phyloP scores from a whole-genome alignment of 1,139 yeast genomes.

The Hansenula anomala region DNA sequence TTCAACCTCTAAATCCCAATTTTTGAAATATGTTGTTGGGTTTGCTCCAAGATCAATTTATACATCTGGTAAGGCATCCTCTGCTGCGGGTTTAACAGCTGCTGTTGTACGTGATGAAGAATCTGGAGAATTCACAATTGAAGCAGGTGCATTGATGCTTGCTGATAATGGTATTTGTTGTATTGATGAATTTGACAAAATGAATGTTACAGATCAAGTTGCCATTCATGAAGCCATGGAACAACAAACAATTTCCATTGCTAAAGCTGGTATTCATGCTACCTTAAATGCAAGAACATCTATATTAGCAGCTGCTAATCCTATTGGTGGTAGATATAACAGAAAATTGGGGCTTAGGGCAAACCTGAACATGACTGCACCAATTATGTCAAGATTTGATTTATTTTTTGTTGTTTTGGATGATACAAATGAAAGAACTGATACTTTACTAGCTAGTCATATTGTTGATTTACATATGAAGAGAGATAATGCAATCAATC shows the following conservation, averaged over 20 bases:
- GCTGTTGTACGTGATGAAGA: slow-evolving; percentile 98
- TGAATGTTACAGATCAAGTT: slow-evolving; percentile 94
- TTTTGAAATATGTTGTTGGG: slow-evolving; percentile 86
- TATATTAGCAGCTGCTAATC: slow-evolving; percentile 96
- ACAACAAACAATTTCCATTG: slow-evolving; percentile 96
- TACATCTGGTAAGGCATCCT: slow-evolving; percentile 97
- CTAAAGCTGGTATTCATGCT: slow-evolving; percentile 98
- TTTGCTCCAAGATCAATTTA: slow-evolving; percentile 94
- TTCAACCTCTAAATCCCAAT: slow-evolving; percentile 95
- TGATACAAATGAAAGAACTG: slow-evolving; percentile 90
- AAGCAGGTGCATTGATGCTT: slow-evolving; percentile 98
- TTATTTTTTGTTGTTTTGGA: slow-evolving; percentile 91
- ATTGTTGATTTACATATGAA: slow-evolving; percentile 92
- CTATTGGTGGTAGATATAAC: slow-evolving; percentile 92
- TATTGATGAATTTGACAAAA: slow-evolving; percentile 96
- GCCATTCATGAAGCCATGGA: slow-evolving; percentile 99
- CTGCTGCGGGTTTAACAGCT: slow-evolving; percentile 98
- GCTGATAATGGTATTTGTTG: slow-evolving; percentile 99
- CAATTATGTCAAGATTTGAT: slow-evolving; percentile 98
- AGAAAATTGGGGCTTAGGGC: slow-evolving; percentile 80
- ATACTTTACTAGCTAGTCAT: slow-evolving; percentile 85
- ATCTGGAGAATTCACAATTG: slow-evolving; percentile 95
- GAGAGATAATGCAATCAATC: slow-evolving; percentile 83
- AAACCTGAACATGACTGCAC: slow-evolving; percentile 96
- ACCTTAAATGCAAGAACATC: slow-evolving; percentile 95